A percentile compares a stretch with the other conserved stretches of the same genome.
phyloP scores from a whole-genome alignment of 768 basidiomycete genomes.

The Lactarius deliciosus region DNA sequence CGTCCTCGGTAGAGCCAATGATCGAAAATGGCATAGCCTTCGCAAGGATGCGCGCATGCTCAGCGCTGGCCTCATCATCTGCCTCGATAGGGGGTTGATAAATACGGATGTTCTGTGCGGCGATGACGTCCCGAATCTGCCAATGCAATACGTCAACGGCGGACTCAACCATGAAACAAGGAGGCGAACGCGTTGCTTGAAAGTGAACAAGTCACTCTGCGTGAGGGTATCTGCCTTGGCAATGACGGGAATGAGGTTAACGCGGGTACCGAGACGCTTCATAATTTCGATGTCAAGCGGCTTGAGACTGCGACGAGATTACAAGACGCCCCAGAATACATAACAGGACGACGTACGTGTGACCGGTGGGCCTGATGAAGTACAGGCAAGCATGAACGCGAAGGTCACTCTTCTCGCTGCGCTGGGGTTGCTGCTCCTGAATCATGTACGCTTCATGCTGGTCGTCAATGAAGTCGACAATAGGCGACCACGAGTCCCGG shows the following conservation, averaged over 20 bases:
- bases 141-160: not conserved
- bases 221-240: slow-evolving; percentile 98
- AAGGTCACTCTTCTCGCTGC: slow-evolving; percentile 90
- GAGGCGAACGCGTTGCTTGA: slow-evolving; percentile 84
- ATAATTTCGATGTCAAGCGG: slow-evolving; percentile 99
- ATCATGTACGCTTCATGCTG: slow-evolving; percentile 95
- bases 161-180: slow-evolving; percentile 21
- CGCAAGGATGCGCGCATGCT: slow-evolving; percentile 83
- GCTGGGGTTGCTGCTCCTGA: slow-evolving; percentile 98
- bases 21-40: slow-evolving; percentile 98
- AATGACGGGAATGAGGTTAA: slow-evolving; percentile 96
- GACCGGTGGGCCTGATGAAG: slow-evolving; percentile 94
- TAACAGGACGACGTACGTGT: slow-evolving; percentile 67
- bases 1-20: slow-evolving; percentile 95
- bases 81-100: slow-evolving; percentile 91
- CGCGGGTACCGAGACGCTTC: slow-evolving; percentile 97
- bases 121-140: slow-evolving; percentile 85
- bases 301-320: slow-evolving; percentile 61
- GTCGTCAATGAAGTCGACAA: slow-evolving; percentile 97
- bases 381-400: slow-evolving; percentile 96
- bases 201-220: slow-evolving; percentile 83
- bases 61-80: slow-evolving; percentile 83
- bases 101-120: slow-evolving; percentile 90
- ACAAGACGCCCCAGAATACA: not conserved
- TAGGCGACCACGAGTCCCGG: slow-evolving; percentile 96